Evolutionary conservation across 495 filamentous ascomycete genomes (phyloP).

Genomic region (Recurvomyces mirabilis): DNA sequence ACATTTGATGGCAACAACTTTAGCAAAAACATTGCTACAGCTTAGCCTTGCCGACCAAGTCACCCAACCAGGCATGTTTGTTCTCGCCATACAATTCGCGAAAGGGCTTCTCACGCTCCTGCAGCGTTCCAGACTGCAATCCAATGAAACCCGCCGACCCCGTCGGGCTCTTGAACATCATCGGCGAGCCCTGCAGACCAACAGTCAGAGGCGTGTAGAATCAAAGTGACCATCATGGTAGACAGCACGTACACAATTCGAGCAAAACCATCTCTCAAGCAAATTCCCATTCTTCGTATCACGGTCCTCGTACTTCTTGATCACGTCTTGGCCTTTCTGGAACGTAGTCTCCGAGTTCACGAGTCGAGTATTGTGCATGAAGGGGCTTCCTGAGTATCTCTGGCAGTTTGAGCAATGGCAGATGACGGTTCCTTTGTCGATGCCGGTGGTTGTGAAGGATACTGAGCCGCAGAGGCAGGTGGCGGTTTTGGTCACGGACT

Average conservation of each 20-base stretch:
- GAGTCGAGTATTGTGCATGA: constrained; percentile 16
- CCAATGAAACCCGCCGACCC: not conserved
- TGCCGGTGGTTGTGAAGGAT: constrained; percentile 4
- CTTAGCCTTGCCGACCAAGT: too few relatives aligned
- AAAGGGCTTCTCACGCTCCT: constrained; percentile 2
- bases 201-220: too few relatives aligned
- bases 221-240: not conserved
- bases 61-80: constrained; percentile 10
- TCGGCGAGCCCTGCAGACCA: not conserved
- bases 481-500: constrained; percentile 1
- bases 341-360: constrained; percentile 3
- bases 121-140: constrained; percentile 3
- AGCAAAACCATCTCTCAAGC: constrained; percentile 8
- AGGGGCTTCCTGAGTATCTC: constrained; percentile 4
- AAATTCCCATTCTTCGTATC: constrained; percentile 13
- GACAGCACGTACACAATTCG: constrained; percentile 8
- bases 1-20: not conserved
- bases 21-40: not conserved
- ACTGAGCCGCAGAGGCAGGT: constrained; percentile 16
- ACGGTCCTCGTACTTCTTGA: constrained; percentile 8
- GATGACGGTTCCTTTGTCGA: constrained; percentile 14
- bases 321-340: constrained; percentile 7
- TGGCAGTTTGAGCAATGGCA: constrained; percentile 18
- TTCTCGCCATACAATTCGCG: constrained; percentile 13
- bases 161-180: not conserved